Base-by-base conservation (phyloP, 148 eudicot genomes). In the Rhododendron simsii region DNA sequence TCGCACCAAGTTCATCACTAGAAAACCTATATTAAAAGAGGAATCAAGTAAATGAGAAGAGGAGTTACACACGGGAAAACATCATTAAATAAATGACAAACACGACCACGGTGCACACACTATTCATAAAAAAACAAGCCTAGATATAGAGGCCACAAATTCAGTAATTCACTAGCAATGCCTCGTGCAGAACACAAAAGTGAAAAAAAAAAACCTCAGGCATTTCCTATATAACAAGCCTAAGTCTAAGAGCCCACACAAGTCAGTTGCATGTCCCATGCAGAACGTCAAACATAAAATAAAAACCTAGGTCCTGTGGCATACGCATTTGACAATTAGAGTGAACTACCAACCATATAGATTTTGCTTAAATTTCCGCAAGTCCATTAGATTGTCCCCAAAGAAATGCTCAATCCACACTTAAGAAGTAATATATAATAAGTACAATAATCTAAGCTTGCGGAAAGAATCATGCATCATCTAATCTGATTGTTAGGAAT, bases 11-110 rank as follows among this genome's bases (percentile, higher is more conserved):
- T 2, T 85, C 88, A 53, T 89, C 91, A 1, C 47, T 13, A 8
- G 90, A 6, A 89, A 95, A 95, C 92, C 98, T 95, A 77, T 30
- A 67, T 81, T 63, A 26, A 18, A 63, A 11, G 13, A 2, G n/a
- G 63, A 33, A 35, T 5, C 79, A 23, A 3, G 59, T 20, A 78
- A 51, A 4, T 3, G 26, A 33, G 0, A 55, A 63, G 14, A n/a
- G 33, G 14, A n/a, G 35, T 37, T 18, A 21, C n/a, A 65, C 33
- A n/a, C 0, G 39, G 20, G 53, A 12, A 28, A 10, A 48, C 45
- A n/a, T 5, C 35, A 41, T 7, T 55, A 7, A 30, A 15, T 6
- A 39, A 30, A n/a, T 59, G 47, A 78, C 18, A 26, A 45, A 6
- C 13, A 26, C 13, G 0, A 37, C 28, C 81, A 69, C 26, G 0